These are phyloP conservation scores for Sutorius eximius DNA, from an alignment of 1,284 basidiomycete species.

Conservation along the genomic window DNA sequence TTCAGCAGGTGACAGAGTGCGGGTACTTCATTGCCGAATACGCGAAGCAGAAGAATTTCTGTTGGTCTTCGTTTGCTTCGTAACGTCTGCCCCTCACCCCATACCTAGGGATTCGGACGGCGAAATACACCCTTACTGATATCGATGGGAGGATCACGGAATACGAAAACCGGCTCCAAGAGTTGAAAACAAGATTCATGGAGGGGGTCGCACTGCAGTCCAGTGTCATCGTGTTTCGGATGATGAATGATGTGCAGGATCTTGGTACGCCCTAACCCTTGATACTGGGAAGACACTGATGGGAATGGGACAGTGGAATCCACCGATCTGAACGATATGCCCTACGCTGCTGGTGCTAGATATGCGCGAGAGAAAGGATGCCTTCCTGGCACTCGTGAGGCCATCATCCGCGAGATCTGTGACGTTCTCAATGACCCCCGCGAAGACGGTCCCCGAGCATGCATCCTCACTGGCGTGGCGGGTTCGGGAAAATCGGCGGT, in stretches of 20 bases:
- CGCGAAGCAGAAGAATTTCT: background rate
- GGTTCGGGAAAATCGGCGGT: background rate
- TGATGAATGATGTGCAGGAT: background rate
- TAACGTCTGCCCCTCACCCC: background rate
- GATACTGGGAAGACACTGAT: background rate
- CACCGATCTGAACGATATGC: background rate
- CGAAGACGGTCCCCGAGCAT: background rate
- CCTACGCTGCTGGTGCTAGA: background rate
- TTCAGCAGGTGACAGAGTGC: background rate
- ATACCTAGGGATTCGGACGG: conserved; percentile 1
- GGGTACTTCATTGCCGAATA: background rate
- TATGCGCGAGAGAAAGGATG: background rate
- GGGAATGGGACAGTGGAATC: background rate
- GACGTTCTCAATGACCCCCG: background rate
- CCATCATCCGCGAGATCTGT: background rate
- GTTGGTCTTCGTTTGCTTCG: background rate
- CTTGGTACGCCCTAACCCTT: background rate
- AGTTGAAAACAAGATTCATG: background rate
- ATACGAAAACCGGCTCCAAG: background rate
- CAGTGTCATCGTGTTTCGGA: background rate
- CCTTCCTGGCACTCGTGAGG: background rate
- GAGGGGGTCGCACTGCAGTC: background rate
- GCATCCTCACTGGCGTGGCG: conserved; percentile 1
- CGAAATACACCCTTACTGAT: background rate
- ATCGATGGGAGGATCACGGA: conserved; percentile 1